Percentiles rank a stretch among this genome's conserved stretches.
Conservation (phyloP, 139 green algal species). For the Chloropicon primus region DNA sequence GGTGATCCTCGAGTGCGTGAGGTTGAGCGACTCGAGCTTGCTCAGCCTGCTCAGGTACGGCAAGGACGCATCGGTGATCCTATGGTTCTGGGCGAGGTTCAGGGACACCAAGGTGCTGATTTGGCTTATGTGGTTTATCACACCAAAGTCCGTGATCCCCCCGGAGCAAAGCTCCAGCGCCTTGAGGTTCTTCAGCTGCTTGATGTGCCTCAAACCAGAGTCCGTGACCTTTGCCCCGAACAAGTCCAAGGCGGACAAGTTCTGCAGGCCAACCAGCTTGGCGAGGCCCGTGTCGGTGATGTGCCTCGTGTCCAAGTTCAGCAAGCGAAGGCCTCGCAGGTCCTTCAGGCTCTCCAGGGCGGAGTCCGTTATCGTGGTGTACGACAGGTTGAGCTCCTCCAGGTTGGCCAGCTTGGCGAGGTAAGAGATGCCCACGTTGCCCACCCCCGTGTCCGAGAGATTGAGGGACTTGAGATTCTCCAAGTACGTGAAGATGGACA, state of each 20-base stretch:
- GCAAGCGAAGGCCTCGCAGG: slow-evolving; percentile 7
- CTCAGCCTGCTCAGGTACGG: slow-evolving; percentile 6
- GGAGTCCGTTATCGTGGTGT: slow-evolving; percentile 14
- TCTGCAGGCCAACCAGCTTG: slow-evolving; percentile 10
- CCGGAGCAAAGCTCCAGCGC: slow-evolving; percentile 18
- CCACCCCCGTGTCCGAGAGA: slow-evolving; percentile 15
- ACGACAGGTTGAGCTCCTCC: slow-evolving; percentile 13
- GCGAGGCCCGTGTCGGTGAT: slow-evolving; percentile 16
- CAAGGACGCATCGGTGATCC: background rate
- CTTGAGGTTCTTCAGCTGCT: slow-evolving; percentile 10
- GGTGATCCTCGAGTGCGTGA: slow-evolving; percentile 4
- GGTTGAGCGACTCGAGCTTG: slow-evolving; percentile 15
- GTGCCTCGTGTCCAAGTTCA: slow-evolving; percentile 17
- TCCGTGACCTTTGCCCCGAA: slow-evolving; percentile 23
- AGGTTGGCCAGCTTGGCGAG: slow-evolving; percentile 7
- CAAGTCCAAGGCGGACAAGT: slow-evolving; percentile 10
- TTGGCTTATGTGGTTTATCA: background rate
- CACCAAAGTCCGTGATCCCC: slow-evolving; percentile 13
- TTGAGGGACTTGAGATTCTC: slow-evolving; percentile 5
- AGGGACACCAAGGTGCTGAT: background rate
- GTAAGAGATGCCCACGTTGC: slow-evolving; percentile 6
- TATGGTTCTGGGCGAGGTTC: background rate
- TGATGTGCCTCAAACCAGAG: slow-evolving; percentile 7
- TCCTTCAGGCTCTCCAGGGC: slow-evolving; percentile 6
- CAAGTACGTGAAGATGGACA: background rate